Percentiles rank a stretch among this genome's conserved stretches.
phyloP scores from a whole-genome alignment of 2,329 filamentous ascomycete genomes.

The Paecilomyces fulvus region DNA sequence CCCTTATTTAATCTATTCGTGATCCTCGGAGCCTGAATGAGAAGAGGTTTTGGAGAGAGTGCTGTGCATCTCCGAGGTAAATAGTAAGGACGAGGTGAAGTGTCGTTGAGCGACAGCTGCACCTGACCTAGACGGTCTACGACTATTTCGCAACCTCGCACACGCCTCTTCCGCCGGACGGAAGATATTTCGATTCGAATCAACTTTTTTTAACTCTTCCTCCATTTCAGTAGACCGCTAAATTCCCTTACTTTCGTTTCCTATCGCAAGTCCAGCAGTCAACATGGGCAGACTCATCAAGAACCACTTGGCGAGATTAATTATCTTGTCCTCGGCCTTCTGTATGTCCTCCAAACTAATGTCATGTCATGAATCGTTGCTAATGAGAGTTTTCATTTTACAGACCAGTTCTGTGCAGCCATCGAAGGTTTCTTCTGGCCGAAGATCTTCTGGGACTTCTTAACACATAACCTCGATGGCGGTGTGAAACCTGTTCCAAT shows the following conservation, averaged over 20 bases:
- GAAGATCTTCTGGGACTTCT: slow-evolving; percentile 96
- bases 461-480: slow-evolving; percentile 79
- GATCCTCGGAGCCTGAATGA: neutral
- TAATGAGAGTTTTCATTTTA: slow-evolving; percentile 4
- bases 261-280: neutral
- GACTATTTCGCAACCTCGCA: neutral
- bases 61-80: neutral
- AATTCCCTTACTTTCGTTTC: neutral
- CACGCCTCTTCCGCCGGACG: slow-evolving; percentile 18
- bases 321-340: slow-evolving; percentile 73
- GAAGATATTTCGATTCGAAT: slow-evolving; percentile 6
- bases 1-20: neutral
- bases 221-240: neutral
- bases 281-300: slow-evolving; percentile 96
- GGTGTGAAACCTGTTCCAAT: slow-evolving; percentile 82
- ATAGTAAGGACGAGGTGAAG: slow-evolving; percentile 3
- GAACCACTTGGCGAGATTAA: slow-evolving; percentile 96
- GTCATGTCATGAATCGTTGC: slow-evolving; percentile 5
- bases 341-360: slow-evolving; percentile 47
- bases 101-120: slow-evolving; percentile 7
- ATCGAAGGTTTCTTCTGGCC: slow-evolving; percentile 95
- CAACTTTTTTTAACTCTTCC: slow-evolving; percentile 2
- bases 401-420: slow-evolving; percentile 79
- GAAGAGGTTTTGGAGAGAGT: neutral
- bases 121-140: neutral